Conservation (phyloP, 129 eudicot species). For the Pseudognaphalium luteoalbum region DNA sequence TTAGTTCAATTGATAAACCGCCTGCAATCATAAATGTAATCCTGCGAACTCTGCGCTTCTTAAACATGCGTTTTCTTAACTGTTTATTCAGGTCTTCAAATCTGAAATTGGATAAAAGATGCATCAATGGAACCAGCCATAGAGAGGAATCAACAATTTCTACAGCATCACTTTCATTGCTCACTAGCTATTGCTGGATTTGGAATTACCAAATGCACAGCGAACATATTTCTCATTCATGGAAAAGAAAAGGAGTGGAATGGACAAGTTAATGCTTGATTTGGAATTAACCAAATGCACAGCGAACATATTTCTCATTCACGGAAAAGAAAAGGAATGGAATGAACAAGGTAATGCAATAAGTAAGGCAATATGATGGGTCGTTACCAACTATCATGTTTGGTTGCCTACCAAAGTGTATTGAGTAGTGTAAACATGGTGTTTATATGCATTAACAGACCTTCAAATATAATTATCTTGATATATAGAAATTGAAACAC, state of each 20-base stretch:
- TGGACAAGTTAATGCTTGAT: not conserved
- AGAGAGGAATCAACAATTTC: not conserved
- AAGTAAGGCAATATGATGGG: not conserved
- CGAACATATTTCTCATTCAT: not conserved
- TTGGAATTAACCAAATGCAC: not conserved
- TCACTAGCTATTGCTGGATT: not conserved
- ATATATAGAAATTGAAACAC: not conserved
- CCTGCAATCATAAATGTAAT: conserved; percentile 63
- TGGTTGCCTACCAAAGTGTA: not conserved
- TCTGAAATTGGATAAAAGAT: conserved; percentile 36
- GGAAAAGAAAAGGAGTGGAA: not conserved
- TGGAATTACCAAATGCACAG: not conserved
- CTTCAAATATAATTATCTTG: not conserved
- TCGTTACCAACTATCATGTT: not conserved
- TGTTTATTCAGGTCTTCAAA: conserved; percentile 86
- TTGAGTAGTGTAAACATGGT: not conserved
- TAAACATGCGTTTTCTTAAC: conserved; percentile 83
- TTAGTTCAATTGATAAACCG: conserved; percentile 78
- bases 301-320: not conserved
- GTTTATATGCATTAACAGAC: not conserved
- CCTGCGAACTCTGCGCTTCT: conserved; percentile 83
- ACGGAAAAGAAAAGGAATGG: not conserved
- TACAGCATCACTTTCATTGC: not conserved
- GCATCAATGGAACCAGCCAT: not conserved
- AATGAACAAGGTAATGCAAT: not conserved